These are phyloP conservation scores for Pyrenula massariospora DNA, from an alignment of 495 filamentous ascomycete genomes.

Conservation along the genomic window DNA sequence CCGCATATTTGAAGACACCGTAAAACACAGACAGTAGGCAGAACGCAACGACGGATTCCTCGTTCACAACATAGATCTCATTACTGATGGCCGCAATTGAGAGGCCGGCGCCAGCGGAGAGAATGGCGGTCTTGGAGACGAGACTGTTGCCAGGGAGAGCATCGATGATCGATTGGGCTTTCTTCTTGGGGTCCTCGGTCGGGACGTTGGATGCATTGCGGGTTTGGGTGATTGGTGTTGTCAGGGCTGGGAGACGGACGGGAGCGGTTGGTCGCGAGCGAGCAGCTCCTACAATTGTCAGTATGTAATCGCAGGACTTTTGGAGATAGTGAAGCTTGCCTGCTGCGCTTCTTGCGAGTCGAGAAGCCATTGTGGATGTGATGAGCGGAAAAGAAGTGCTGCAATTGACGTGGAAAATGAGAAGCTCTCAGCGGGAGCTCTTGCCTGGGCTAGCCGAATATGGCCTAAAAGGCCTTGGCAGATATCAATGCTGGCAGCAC, in stretches of 20 bases:
- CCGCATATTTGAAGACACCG: slow-evolving; percentile 80
- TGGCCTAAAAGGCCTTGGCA: too few species aligned
- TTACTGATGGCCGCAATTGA: slow-evolving; percentile 95
- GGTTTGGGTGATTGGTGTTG: slow-evolving; percentile 47
- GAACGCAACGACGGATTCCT: slow-evolving; percentile 88
- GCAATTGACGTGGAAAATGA: slow-evolving; percentile 8
- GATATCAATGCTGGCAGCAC: too few species aligned
- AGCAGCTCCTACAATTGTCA: slow-evolving; percentile 59
- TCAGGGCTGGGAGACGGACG: slow-evolving; percentile 62
- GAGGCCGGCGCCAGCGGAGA: slow-evolving; percentile 82
- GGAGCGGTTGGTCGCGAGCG: slow-evolving; percentile 68
- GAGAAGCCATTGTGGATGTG: slow-evolving; percentile 74
- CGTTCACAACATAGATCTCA: slow-evolving; percentile 98
- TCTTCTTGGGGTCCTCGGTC: slow-evolving; percentile 73
- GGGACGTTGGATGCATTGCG: slow-evolving; percentile 70
- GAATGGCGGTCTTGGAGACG: slow-evolving; percentile 88
- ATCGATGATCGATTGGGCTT: slow-evolving; percentile 91
- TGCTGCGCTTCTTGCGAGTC: slow-evolving; percentile 81
- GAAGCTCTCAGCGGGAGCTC: neutral
- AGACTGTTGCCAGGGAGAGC: slow-evolving; percentile 74
- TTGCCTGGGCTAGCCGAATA: too few species aligned
- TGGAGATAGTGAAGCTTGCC: slow-evolving; percentile 45
- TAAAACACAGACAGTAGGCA: slow-evolving; percentile 81
- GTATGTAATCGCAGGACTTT: slow-evolving; percentile 9
- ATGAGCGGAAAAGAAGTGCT: slow-evolving; percentile 34